Evolutionary conservation across 2,329 filamentous ascomycete genomes (phyloP), one percentile per base, ranked within the genome.

Genomic region (Akanthomyces lecanii): DNA sequence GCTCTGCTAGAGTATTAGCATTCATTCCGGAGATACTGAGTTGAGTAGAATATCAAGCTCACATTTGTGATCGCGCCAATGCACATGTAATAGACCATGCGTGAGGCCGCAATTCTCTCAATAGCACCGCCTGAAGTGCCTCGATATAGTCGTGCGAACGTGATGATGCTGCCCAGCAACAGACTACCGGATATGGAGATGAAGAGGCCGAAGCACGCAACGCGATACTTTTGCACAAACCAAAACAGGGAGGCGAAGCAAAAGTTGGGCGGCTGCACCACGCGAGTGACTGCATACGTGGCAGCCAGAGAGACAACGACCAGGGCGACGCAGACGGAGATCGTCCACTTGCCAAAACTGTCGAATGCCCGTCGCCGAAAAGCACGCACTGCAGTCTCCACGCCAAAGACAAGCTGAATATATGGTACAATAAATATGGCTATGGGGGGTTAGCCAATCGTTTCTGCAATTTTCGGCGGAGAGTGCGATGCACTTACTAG

Each of bases 201-300:
- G 12, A 89, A 71, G 1, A 89, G 70, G 11, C 77, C 78, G 62
- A 90, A 82, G 63, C 81, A 82, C 5, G 82, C 80, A 16, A 80
- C 71, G n/a, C 85, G 81, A 74, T 86, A 90, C 67, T 78, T 79
- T 62, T 83, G 79, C 48, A 89, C 77, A 65, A 88, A 89, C 85
- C 85, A 90, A 67, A 89, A 85, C 8, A 91, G 77, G 6, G 85
- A 86, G 28, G 85, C 86, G 68, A 89, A 86, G 74, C 88, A 91
- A 59, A 82, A 79, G 66, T 87, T 81, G 6, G 80, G 79, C 50
- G 87, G 81, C 5, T 77, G 79, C 65, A 82, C 75, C 56, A 84
- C 77, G 62, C 82, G 76, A 18, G 86, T 85, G 30, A 87, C 81
- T 44, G 87, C 75, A 73, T 86, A 88, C 23, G 83, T 85, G 44